Base-by-base conservation (phyloP, 1,284 basidiomycete genomes). In the Irpex sp. region DNA sequence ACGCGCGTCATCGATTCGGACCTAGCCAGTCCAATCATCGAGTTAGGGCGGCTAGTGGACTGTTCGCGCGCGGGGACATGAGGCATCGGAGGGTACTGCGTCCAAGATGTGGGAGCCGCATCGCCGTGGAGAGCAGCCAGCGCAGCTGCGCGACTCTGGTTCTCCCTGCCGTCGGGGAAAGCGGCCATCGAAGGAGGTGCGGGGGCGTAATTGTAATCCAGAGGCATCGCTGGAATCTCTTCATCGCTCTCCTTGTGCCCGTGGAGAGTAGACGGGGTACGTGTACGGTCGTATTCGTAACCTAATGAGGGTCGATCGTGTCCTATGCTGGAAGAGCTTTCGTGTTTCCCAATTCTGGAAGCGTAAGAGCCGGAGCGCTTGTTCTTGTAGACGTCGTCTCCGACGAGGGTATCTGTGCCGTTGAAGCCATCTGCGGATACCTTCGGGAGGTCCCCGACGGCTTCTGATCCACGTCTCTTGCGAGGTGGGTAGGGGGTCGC, bases 71-170 rank as follows among this genome's bases (percentile, higher is more conserved):
- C 21, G 21, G 53, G 54, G 42, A 9, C 18, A 33, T 18, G 39
- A 10, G 33, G 49, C 28, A 19, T 37, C 23, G 28, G 39, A 23
- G 61, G 37, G 23, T 33, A 48, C 28, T 35, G 45, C 64, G 66
- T 47, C 65, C 59, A n/a, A 59, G 52, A 54, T 3, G 52, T 36
- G 14, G 52, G 52, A 18, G 52, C 28, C 16, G 23, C 28, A 36
- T 36, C 28, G 14, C 52, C 52, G 53, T 71, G 67, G 36, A 72
- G 65, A 42, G 62, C 63, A 14, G 69, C 68, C 9, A 72, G 65
- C 6, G 71, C 67, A 53, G 67, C 58, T 7, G 70, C 67, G 28
- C 67, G 68, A 55, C 65, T 66, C 59, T 68, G 68, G 48, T 61
- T 66, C 37, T 49, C 23, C 7, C 63, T 57, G 23, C 19, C 54